Percentiles rank a stretch among this genome's conserved stretches.
phyloP scores from a whole-genome alignment of 805 yeast genomes.

The Pichia paraexigua region DNA sequence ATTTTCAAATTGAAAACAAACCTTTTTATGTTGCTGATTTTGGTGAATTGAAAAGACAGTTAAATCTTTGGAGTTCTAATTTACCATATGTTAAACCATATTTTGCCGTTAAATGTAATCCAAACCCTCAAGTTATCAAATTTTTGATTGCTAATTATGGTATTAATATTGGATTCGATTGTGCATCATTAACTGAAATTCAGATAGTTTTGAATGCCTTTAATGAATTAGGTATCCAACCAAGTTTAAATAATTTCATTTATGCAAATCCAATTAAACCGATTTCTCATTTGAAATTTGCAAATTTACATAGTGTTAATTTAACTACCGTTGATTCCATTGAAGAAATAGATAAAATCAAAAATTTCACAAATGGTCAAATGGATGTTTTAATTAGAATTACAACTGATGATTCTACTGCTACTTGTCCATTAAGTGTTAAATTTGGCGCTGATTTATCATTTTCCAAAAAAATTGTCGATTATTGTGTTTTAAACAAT shows the following conservation, averaged over 20 bases:
- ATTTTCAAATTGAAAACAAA: slow-evolving; percentile 1
- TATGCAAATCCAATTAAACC: slow-evolving; percentile 95
- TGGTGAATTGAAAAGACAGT: slow-evolving; percentile 58
- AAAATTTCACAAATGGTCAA: slow-evolving; percentile 38
- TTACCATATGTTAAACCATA: slow-evolving; percentile 78
- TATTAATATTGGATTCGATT: slow-evolving; percentile 61
- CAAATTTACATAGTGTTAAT: slow-evolving; percentile 45
- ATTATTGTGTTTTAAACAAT: slow-evolving; percentile 50
- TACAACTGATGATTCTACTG: slow-evolving; percentile 80
- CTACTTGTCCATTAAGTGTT: slow-evolving; percentile 78
- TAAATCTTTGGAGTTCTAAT: slow-evolving; percentile 49
- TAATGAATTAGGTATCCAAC: neutral
- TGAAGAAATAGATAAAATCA: slow-evolving; percentile 74
- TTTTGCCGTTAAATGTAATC: slow-evolving; percentile 94
- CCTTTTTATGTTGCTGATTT: slow-evolving; percentile 86
- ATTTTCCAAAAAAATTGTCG: slow-evolving; percentile 47
- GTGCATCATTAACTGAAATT: slow-evolving; percentile 87
- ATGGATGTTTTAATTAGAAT: slow-evolving; percentile 73
- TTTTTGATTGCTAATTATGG: slow-evolving; percentile 50
- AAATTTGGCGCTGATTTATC: slow-evolving; percentile 78
- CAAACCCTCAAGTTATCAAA: slow-evolving; percentile 51
- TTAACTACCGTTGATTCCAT: slow-evolving; percentile 85
- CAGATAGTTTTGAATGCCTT: slow-evolving; percentile 41
- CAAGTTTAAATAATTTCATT: slow-evolving; percentile 60
- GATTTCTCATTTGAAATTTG: slow-evolving; percentile 70